Evolutionary conservation across 345 rosid genomes (phyloP), one percentile per base, ranked within the genome.

Genomic region (Eucalyptus marginata): DNA sequence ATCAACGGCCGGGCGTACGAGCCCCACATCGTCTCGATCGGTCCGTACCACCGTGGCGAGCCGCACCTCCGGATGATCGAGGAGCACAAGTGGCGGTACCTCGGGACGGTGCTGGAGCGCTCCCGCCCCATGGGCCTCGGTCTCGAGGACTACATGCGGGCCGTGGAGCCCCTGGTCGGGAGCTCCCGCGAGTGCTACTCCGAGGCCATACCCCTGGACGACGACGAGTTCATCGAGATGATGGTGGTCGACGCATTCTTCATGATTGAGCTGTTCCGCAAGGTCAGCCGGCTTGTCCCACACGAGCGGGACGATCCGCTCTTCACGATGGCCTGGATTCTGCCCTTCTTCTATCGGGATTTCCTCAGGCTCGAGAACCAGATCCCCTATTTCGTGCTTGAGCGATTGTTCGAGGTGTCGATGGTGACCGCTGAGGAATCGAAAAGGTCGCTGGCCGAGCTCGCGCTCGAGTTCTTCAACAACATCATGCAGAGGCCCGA

Each of bases 171-270:
- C 52, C 87, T 94, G 15, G 96, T 96, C 66, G 29, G 59, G 76
- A 86, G 91, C 8, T 95, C 96, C 1, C 93, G 97, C 89, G 97
- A 93, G 43, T 93, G 95, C 89, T 96, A 96, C 92, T 95, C 99
- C 2, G 96, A 96, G 92, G 79, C 89, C 12, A 91, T 95, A n/a
- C 87, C 87, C 13, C 90, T 95, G 86, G 89, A 89, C 10, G 88
- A 90, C 0, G 92, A 92, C 13, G 95, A 94, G 20, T 94, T 95
- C 86, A 79, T 91, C 17, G 97, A 96, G 88, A 93, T 95, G 93
- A 90, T 96, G 96, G 95, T 96, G 51, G 93, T 96, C 25, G 99
- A 96, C 88, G 96, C 94, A 13, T 91, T 94, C 89, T 96, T 96
- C 87, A 50, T 96, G 18, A 62, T 96, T 16, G 96, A 96, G 86